These are phyloP conservation scores for Kuraishia cidri DNA, from an alignment of 805 yeast genomes.

Conservation along the genomic window DNA sequence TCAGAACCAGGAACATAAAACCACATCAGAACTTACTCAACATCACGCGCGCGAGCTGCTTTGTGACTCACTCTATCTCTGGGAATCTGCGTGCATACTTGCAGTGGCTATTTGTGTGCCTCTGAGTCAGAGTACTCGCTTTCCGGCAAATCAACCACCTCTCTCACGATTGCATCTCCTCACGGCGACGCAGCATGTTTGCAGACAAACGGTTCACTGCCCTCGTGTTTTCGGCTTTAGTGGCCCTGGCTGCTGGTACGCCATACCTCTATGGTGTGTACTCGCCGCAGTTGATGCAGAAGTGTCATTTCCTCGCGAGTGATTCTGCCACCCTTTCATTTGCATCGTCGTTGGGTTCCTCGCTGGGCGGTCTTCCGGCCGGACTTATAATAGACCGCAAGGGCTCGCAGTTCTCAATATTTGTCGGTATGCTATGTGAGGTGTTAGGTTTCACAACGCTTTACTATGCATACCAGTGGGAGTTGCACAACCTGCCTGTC, in stretches of 20 bases:
- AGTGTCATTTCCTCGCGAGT: slow-evolving; percentile 47
- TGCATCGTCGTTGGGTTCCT: slow-evolving; percentile 54
- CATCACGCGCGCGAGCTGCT: no score
- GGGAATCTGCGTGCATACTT: no score
- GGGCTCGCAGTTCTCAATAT: slow-evolving; percentile 46
- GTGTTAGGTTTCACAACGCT: slow-evolving; percentile 46
- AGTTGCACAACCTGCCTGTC: slow-evolving; percentile 26
- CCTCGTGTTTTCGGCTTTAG: slow-evolving; percentile 22
- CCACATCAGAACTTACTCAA: no score
- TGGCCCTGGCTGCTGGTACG: slow-evolving; percentile 65
- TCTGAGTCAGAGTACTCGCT: no score
- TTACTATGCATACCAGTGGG: slow-evolving; percentile 32
- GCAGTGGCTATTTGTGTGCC: no score
- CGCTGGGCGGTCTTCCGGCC: slow-evolving; percentile 63
- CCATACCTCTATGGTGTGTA: slow-evolving; percentile 70
- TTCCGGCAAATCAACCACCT: no score
- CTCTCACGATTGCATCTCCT: no score
- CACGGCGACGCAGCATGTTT: no score
- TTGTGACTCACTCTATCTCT: no score
- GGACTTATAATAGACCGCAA: slow-evolving; percentile 57
- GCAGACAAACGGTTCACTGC: slow-evolving; percentile 5
- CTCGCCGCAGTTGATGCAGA: slow-evolving; percentile 58
- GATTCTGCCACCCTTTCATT: slow-evolving; percentile 60
- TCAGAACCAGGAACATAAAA: no score
- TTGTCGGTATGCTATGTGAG: slow-evolving; percentile 46